phyloP scores from a whole-genome alignment of 345 rosid species.

The Salix exigua region DNA sequence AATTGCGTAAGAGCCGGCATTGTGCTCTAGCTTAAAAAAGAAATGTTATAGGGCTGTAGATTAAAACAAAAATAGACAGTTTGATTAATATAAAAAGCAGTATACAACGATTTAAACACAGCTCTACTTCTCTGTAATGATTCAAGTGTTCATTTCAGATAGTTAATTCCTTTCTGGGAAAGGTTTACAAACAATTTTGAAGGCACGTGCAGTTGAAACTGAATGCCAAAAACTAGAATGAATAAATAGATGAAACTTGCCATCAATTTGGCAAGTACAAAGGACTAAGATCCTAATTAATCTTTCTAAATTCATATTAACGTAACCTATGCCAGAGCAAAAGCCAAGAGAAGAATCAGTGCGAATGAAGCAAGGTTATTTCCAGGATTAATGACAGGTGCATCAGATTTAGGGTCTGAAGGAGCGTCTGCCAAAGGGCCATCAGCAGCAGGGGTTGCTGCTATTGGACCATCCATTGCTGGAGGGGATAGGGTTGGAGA shows the following conservation, averaged over 20 bases:
- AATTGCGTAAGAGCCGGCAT: background rate
- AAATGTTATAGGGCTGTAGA: too few relatives aligned
- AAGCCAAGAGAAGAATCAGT: background rate
- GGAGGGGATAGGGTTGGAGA: slow-evolving; percentile 15
- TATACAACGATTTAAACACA: too few relatives aligned
- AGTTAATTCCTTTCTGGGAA: background rate
- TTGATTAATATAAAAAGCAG: too few relatives aligned
- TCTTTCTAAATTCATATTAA: background rate
- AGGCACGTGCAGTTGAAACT: background rate
- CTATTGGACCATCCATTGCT: slow-evolving; percentile 5
- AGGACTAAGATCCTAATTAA: background rate
- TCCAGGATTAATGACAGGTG: background rate
- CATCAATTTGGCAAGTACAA: background rate
- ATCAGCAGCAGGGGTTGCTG: background rate
- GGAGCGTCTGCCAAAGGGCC: slow-evolving; percentile 14
- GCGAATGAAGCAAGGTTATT: background rate
- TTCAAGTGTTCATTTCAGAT: background rate
- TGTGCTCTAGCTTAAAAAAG: too few relatives aligned
- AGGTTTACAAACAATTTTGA: background rate
- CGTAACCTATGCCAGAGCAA: background rate
- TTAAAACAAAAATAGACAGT: too few relatives aligned
- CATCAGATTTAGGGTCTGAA: background rate
- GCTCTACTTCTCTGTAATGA: background rate
- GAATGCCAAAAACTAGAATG: background rate
- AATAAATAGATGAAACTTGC: background rate